These are phyloP conservation scores for Penicillium sp. DNA, from an alignment of 2,329 filamentous ascomycete species.

Conservation along the genomic window DNA sequence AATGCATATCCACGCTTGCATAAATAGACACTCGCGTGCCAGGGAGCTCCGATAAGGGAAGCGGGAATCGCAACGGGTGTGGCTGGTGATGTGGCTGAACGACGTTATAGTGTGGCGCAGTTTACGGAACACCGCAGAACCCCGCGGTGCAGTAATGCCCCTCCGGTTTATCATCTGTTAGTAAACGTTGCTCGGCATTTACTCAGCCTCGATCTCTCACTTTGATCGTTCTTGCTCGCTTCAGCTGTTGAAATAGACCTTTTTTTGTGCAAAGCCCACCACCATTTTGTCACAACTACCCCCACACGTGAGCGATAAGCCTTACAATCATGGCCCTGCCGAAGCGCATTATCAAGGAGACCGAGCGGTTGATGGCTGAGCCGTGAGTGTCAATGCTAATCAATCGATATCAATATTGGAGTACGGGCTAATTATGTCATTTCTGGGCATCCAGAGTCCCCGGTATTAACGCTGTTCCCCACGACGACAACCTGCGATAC, in stretches of 20 bases:
- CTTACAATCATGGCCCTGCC: conserved; percentile 65
- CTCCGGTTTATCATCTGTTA: conserved; percentile 23
- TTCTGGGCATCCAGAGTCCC: conserved; percentile 65
- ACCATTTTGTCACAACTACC: background rate
- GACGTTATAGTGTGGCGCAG: background rate
- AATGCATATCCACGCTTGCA: background rate
- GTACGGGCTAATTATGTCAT: background rate
- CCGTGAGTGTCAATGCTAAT: conserved; percentile 62
- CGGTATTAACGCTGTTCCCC: conserved; percentile 91
- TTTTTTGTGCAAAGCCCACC: background rate
- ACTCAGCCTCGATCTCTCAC: background rate
- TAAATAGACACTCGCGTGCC: conserved; percentile 8
- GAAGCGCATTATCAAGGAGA: conserved; percentile 98
- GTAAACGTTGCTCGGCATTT: background rate
- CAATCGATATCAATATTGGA: background rate
- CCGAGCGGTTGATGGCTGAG: conserved; percentile 92
- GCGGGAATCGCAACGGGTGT: conserved; percentile 18
- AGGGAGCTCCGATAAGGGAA: conserved; percentile 20
- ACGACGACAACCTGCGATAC: conserved; percentile 96
- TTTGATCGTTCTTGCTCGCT: background rate
- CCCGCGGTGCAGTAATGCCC: conserved; percentile 24
- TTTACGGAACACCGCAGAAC: conserved; percentile 21
- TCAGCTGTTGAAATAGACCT: background rate
- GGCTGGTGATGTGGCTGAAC: conserved; percentile 8
- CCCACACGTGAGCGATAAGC: conserved; percentile 17